A percentile compares a stretch with the other conserved stretches of the same genome.
phyloP scores from a whole-genome alignment of 2,329 filamentous ascomycete genomes.

The Metarhizium brunneum region DNA sequence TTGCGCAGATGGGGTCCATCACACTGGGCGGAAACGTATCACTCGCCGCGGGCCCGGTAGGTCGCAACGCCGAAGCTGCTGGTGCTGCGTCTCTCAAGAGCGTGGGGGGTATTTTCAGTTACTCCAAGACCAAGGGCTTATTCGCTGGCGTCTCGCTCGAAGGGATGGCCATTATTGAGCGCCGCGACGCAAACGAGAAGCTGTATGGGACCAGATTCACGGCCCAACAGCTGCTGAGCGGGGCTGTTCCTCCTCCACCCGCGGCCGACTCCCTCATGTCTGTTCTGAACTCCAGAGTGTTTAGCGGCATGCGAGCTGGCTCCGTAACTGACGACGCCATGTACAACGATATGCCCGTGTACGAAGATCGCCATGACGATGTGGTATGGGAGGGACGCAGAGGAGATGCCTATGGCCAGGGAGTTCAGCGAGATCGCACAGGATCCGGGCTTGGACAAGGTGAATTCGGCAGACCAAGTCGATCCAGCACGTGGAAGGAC shows the following conservation, averaged over 20 bases:
- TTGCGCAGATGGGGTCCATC: constrained; percentile 83
- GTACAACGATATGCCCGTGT: constrained; percentile 92
- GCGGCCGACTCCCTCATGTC: constrained; percentile 77
- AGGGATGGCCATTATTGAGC: constrained; percentile 85
- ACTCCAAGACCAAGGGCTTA: constrained; percentile 94
- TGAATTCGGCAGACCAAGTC: constrained; percentile 46
- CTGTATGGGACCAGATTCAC: constrained; percentile 79
- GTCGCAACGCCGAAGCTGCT: constrained; percentile 90
- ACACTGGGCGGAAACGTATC: constrained; percentile 95
- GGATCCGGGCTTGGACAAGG: constrained; percentile 31
- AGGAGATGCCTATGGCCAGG: constrained; percentile 63
- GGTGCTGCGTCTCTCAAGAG: constrained; percentile 85
- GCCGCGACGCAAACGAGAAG: constrained; percentile 94
- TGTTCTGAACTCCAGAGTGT: constrained; percentile 76
- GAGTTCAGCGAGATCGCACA: constrained; percentile 28
- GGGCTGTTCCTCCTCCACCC: constrained; percentile 66
- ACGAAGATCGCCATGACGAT: constrained; percentile 74
- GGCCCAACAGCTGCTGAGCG: constrained; percentile 72
- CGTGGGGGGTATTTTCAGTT: constrained; percentile 88
- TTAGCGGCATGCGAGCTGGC: constrained; percentile 53
- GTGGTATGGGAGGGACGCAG: constrained; percentile 73
- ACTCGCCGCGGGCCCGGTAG: constrained; percentile 86
- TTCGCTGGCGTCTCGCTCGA: constrained; percentile 95
- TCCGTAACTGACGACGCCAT: constrained; percentile 48
- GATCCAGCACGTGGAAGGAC: constrained; percentile 66